Conservation (phyloP, 805 yeast species). For the Metschnikowia chrysomelidarum region DNA sequence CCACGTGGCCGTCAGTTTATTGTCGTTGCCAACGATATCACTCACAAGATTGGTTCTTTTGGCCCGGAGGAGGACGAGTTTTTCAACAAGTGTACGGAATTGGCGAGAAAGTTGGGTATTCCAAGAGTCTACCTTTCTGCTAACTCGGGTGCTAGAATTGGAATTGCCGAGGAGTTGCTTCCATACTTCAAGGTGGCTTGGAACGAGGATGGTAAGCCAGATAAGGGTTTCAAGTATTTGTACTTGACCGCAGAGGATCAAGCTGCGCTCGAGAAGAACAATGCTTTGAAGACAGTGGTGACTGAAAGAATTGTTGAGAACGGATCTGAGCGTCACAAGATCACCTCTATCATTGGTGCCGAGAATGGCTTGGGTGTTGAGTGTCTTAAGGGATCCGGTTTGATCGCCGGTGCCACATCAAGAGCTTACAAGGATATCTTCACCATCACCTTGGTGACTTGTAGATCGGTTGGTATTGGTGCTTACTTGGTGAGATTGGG, state of each 20-base stretch:
- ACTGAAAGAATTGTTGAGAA: conserved; percentile 80
- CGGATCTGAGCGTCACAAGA: conserved; percentile 80
- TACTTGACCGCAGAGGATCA: conserved; percentile 73
- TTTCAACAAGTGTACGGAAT: conserved; percentile 89
- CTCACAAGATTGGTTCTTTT: conserved; percentile 97
- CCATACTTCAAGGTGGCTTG: conserved; percentile 90
- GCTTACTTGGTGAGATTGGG: conserved; percentile 98
- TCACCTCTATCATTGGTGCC: conserved; percentile 84
- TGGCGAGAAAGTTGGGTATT: conserved; percentile 85
- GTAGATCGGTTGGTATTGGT: conserved; percentile 99
- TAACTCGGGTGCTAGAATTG: conserved; percentile 98
- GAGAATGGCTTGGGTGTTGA: conserved; percentile 99
- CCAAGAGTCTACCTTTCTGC: conserved; percentile 97
- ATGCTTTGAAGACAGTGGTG: conserved; percentile 58
- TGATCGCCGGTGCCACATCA: conserved; percentile 98
- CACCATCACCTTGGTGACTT: conserved; percentile 97
- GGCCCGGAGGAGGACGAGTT: conserved; percentile 95
- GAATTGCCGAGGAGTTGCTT: conserved; percentile 93
- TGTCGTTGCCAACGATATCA: conserved; percentile 94
- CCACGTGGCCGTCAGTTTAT: conserved; percentile 94
- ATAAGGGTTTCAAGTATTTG: conserved; percentile 87
- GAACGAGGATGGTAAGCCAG: conserved; percentile 73
- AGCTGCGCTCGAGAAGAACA: conserved; percentile 53
- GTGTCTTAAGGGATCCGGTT: conserved; percentile 96
- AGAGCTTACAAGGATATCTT: conserved; percentile 97